Base-by-base conservation (phyloP, 371 early-diverging fungal species). In the Rhizopus arrhizus region DNA sequence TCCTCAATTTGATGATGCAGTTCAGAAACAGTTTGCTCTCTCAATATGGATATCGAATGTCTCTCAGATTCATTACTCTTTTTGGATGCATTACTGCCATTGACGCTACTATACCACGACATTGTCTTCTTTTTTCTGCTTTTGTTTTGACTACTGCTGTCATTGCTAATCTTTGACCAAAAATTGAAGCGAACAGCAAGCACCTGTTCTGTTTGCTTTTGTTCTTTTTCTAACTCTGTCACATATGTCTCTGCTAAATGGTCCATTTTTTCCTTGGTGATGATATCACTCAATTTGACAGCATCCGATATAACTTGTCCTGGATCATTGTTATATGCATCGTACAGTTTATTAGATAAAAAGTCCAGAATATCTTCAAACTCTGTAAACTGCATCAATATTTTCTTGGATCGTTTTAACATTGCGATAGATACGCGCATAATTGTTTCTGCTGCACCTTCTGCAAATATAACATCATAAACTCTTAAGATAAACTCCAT, bases 381-480 rank as follows among this genome's bases (percentile, higher is more conserved):
- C 40, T 92, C 92, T 32, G 80, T 86, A 53, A 89, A 16, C 34
- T 73, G 86, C 64, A 91, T 66, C 52, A 95, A 57, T 35, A 57
- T 67, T 16, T 83, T 82, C 48, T 81, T 78, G 53, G 92, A 90
- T 53, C 85, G 82, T 58, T 89, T 87, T 63, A 93, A 62, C 65
- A 93, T 74, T 22, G 95, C 91, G 5, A 94, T 74, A 0, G 91
- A 89, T 9, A 94, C 82, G 8, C 90, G 84, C 73, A 94, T 85
- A 61, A 94, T 88, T 28, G 91, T 80, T 62, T 86, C 90, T 22
- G 86, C 81, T 9, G 86, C 78, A 36, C 94, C 93, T 70, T 92
- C 92, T 3, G 85, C 83, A 65, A 92, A 88, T 29, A 91, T 72
- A 12, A 93, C 83, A 69, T 91, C 92, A 64, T 88, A 78, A 31